Percentiles rank a stretch among this genome's conserved stretches.
Evolutionary conservation across 2,329 filamentous ascomycete genomes (phyloP).

Genomic region (Colletotrichum musicola): DNA sequence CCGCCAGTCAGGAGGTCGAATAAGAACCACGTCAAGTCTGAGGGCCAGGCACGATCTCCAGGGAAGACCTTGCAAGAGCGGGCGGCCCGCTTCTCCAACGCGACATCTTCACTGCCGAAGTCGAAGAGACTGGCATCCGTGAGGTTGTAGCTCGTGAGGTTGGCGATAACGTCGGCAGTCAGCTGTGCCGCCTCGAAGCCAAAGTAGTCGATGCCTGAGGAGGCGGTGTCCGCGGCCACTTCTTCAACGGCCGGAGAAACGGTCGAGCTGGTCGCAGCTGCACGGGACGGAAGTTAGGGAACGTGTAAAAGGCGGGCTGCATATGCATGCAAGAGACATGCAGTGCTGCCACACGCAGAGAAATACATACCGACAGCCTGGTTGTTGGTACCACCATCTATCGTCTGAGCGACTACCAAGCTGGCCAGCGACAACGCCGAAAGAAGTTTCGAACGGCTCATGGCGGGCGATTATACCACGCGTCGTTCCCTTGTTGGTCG

Average conservation of each 20-base stretch:
- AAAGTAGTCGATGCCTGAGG: conserved; percentile 15
- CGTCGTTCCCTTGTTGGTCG: no score
- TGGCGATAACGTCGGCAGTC: background rate
- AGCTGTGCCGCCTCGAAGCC: conserved; percentile 13
- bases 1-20: conserved; percentile 21
- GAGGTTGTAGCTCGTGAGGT: conserved; percentile 4
- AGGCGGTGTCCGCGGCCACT: background rate
- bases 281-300: background rate
- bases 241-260: background rate
- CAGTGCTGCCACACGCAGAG: no score
- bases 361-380: no score
- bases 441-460: no score
- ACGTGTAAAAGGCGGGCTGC: no score
- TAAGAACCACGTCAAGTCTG: conserved; percentile 1
- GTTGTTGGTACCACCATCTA: no score
- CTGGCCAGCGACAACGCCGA: no score
- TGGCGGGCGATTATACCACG: no score
- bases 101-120: conserved; percentile 2
- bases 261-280: background rate
- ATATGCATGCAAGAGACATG: no score
- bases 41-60: conserved; percentile 29
- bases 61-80: conserved; percentile 35
- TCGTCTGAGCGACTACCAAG: no score
- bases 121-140: background rate
- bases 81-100: background rate